A percentile compares a stretch with the other conserved stretches of the same genome.
phyloP scores from a whole-genome alignment of 345 rosid genomes.

The Sisymbrium altissimum region DNA sequence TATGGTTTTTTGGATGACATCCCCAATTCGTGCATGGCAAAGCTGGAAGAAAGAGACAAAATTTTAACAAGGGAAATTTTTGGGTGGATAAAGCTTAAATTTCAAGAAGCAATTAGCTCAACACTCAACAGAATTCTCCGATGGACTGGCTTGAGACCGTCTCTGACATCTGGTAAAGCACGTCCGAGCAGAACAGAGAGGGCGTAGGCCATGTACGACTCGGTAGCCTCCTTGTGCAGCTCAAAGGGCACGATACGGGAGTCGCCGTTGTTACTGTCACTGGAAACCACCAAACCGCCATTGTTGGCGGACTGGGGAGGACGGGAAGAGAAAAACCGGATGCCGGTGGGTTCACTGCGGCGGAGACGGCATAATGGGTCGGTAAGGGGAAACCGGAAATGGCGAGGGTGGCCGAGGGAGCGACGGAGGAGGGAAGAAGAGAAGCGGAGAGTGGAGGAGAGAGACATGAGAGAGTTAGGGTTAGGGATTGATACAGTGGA shows the following conservation, averaged over 20 bases:
- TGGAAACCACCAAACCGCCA: slow-evolving; percentile 10
- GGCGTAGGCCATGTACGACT: slow-evolving; percentile 85
- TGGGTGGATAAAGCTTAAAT: background rate
- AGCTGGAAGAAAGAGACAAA: slow-evolving; percentile 41
- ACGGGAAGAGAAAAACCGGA: slow-evolving; percentile 43
- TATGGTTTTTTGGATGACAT: slow-evolving; percentile 85
- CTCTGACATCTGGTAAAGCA: slow-evolving; percentile 91
- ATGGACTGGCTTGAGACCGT: slow-evolving; percentile 94
- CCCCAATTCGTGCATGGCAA: slow-evolving; percentile 94
- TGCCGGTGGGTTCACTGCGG: slow-evolving; percentile 23
- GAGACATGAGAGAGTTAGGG: slow-evolving; percentile 49
- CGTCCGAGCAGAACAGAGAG: slow-evolving; percentile 94
- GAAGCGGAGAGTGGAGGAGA: slow-evolving; percentile 63
- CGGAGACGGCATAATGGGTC: slow-evolving; percentile 31
- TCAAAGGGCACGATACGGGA: slow-evolving; percentile 55
- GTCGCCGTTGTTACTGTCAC: slow-evolving; percentile 30
- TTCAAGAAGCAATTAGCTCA: background rate
- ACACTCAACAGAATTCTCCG: slow-evolving; percentile 76
- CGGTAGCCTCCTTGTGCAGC: slow-evolving; percentile 91
- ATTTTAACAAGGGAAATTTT: background rate
- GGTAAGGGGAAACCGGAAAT: slow-evolving; percentile 23
- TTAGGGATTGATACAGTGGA: slow-evolving; percentile 23
- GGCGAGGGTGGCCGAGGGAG: slow-evolving; percentile 31
- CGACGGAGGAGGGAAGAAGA: slow-evolving; percentile 54
- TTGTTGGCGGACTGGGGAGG: slow-evolving; percentile 19